phyloP scores from a whole-genome alignment of 2,329 filamentous ascomycete genomes.

The Alternaria rosae region DNA sequence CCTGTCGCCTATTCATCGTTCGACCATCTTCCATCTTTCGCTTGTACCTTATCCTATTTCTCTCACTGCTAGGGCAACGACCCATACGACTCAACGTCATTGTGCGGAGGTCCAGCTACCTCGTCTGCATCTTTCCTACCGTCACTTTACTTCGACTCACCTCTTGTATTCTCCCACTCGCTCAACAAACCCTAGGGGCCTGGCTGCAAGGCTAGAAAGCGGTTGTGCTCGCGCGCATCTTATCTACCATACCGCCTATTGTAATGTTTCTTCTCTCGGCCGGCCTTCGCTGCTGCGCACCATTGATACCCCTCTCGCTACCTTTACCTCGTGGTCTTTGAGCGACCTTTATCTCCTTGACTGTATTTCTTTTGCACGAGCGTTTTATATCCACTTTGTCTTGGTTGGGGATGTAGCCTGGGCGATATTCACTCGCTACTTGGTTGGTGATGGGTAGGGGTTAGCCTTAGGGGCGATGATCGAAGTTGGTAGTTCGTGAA shows the following conservation, averaged over 20 bases:
- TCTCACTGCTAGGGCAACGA: conserved; percentile 3
- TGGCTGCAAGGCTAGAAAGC: conserved; percentile 22
- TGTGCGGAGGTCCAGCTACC: background rate
- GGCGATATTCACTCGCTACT: conserved; percentile 1
- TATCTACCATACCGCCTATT: conserved; percentile 15
- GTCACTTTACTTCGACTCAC: background rate
- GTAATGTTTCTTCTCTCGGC: conserved; percentile 19
- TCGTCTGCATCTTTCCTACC: conserved; percentile 3
- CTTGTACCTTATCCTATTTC: background rate
- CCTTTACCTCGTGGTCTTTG: conserved; percentile 1
- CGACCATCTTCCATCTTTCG: background rate
- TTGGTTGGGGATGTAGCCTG: background rate
- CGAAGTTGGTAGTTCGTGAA: conserved; percentile 10
- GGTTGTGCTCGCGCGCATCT: conserved; percentile 22
- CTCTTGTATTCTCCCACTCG: conserved; percentile 4
- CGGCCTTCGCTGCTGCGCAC: conserved; percentile 6
- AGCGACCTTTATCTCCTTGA: conserved; percentile 4
- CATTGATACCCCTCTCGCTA: conserved; percentile 24
- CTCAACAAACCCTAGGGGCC: conserved; percentile 10
- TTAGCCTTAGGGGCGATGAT: background rate
- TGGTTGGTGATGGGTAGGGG: background rate
- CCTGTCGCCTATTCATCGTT: conserved; percentile 9
- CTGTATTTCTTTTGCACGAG: conserved; percentile 46
- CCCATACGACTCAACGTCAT: conserved; percentile 10
- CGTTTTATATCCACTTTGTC: conserved; percentile 47